Percentiles rank a stretch among this genome's conserved stretches.
Evolutionary conservation across 169 alveolate genomes (phyloP).

Genomic region (Plasmodium yoelii): DNA sequence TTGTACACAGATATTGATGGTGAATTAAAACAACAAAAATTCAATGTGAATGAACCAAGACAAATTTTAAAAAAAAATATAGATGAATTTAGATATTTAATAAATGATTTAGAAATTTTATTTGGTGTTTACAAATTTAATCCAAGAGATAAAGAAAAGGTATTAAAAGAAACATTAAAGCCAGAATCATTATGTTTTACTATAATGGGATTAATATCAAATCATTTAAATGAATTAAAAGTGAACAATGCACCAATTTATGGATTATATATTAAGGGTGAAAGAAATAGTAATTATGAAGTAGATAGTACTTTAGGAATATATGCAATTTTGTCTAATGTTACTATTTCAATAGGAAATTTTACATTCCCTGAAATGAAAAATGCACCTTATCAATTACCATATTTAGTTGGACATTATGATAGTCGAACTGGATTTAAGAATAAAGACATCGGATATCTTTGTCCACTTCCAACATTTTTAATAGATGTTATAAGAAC

Average conservation of each 20-base stretch:
- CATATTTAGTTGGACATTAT: conserved; percentile 59
- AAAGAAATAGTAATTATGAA: conserved; percentile 11
- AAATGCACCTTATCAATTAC: conserved; percentile 52
- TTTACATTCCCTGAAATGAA: conserved; percentile 37
- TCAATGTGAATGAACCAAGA: conserved; percentile 58
- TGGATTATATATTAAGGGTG: conserved; percentile 52
- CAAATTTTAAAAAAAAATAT: conserved; percentile 40
- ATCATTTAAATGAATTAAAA: conserved; percentile 19
- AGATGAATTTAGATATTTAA: conserved; percentile 24
- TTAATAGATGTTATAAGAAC: conserved; percentile 58
- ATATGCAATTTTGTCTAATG: conserved; percentile 41
- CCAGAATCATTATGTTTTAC: conserved; percentile 63
- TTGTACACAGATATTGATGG: conserved; percentile 22
- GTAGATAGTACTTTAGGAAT: conserved; percentile 19
- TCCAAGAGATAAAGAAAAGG: conserved; percentile 42
- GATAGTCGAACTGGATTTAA: conserved; percentile 25
- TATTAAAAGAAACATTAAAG: conserved; percentile 65
- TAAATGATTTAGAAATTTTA: conserved; percentile 55
- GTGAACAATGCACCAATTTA: conserved; percentile 48
- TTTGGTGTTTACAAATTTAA: conserved; percentile 42
- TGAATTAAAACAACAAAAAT: conserved; percentile 34
- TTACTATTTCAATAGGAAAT: conserved; percentile 26
- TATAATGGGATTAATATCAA: conserved; percentile 19
- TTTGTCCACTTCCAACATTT: conserved; percentile 56
- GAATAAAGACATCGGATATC: conserved; percentile 11